These are phyloP conservation scores for Cercospora citrullina DNA, from an alignment of 2,329 filamentous ascomycete genomes.

Conservation along the genomic window DNA sequence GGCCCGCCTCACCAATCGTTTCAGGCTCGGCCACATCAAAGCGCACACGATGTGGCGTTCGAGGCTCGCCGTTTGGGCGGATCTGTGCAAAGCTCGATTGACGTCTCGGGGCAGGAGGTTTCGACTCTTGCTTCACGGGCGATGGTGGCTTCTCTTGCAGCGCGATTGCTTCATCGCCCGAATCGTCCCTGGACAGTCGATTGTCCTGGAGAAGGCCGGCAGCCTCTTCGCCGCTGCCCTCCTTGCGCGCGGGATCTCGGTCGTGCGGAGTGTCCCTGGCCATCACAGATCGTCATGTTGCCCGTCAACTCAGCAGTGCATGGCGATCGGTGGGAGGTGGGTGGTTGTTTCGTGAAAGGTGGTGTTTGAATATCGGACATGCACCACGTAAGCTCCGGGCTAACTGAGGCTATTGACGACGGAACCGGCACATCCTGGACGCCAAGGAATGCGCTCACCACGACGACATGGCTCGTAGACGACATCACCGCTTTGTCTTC, in stretches of 20 bases:
- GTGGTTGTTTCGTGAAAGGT: constrained; percentile 2
- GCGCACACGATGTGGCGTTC: constrained; percentile 71
- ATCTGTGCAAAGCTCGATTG: constrained; percentile 50
- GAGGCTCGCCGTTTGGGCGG: constrained; percentile 53
- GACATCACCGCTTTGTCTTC: not conserved
- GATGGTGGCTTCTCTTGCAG: constrained; percentile 23
- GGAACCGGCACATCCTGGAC: not conserved
- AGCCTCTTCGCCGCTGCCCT: constrained; percentile 31
- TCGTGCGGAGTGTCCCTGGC: constrained; percentile 36
- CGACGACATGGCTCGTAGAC: not conserved
- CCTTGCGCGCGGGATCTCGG: constrained; percentile 31
- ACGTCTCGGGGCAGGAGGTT: constrained; percentile 28
- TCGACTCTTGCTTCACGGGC: constrained; percentile 8
- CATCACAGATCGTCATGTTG: constrained; percentile 41
- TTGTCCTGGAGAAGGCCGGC: constrained; percentile 31
- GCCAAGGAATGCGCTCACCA: constrained; percentile 1
- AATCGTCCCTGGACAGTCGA: constrained; percentile 28
- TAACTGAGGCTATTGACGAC: constrained; percentile 11
- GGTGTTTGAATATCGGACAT: not conserved
- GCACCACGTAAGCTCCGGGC: constrained; percentile 10
- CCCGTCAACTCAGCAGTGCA: constrained; percentile 19
- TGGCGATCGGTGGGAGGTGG: constrained; percentile 1
- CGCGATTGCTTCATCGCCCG: constrained; percentile 30
- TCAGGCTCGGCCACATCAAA: constrained; percentile 59
- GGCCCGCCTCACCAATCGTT: constrained; percentile 29